Percentiles rank a stretch among this genome's conserved stretches.
Conservation (phyloP, 148 eudicot species). For the Vaccinium vitisidaea region DNA sequence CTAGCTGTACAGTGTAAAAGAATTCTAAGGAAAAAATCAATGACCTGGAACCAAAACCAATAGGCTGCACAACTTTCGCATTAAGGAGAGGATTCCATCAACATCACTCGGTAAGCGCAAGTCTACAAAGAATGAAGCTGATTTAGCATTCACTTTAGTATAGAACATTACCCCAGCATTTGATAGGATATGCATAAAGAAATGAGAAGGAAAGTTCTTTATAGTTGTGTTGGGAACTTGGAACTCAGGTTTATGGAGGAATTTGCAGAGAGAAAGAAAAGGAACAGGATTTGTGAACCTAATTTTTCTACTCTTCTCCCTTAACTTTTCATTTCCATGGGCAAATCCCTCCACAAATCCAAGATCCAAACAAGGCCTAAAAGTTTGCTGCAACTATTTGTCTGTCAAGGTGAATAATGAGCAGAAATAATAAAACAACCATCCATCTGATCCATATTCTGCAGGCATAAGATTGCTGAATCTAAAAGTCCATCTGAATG, state of each 20-base stretch:
- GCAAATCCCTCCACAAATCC: slow-evolving; percentile 2
- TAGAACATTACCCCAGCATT: neutral
- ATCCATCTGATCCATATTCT: slow-evolving; percentile 30
- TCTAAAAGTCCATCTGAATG: slow-evolving; percentile 69
- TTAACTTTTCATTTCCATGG: neutral
- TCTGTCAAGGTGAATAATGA: neutral
- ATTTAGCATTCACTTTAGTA: slow-evolving; percentile 22
- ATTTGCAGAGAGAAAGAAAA: neutral
- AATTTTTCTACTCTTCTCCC: neutral
- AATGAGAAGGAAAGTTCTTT: neutral
- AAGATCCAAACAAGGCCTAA: neutral
- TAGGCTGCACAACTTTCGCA: slow-evolving; percentile 60
- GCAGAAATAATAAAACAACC: slow-evolving; percentile 38
- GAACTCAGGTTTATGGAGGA: neutral
- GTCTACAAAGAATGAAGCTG: slow-evolving; percentile 28
- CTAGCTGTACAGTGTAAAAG: neutral
- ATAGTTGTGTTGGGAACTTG: neutral
- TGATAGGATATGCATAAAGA: neutral
- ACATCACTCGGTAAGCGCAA: slow-evolving; percentile 27
- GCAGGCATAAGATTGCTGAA: slow-evolving; percentile 55
- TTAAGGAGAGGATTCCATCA: slow-evolving; percentile 35
- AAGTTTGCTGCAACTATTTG: neutral
- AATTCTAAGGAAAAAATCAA: neutral
- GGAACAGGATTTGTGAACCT: neutral
- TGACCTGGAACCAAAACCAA: slow-evolving; percentile 65